Base-by-base conservation (phyloP, 1,284 basidiomycete species). In the Microbotryum lychnidis-dioicae region DNA sequence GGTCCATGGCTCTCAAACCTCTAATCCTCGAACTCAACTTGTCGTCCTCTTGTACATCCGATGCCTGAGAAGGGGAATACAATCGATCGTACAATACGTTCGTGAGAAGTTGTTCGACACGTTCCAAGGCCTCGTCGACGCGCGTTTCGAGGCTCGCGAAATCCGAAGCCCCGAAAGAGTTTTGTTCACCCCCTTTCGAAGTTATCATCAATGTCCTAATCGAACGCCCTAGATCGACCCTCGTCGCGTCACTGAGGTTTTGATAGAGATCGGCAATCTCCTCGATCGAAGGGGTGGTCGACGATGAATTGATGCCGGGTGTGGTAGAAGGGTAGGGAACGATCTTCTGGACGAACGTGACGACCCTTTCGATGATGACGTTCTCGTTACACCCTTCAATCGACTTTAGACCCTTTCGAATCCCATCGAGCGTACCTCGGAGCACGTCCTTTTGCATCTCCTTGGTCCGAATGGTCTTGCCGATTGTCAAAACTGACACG, bases 1-100 rank as follows among this genome's bases (percentile, higher is more conserved):
- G 78, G 72, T 96, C 92, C 0, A 96, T 79, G 79, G 91, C 83
- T 70, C 93, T 92, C 50, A 97, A 79, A 0, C 91, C 92, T 12
- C 89, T 89, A 25, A 97, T 86, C 5, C 91, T 83, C 68, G 85
- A 89, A 0, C 90, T 84, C 4, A 97, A 78, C 0, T 89, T 86
- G 70, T 90, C 89, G 71, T 97, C 91, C 71, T 92, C 90, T 2
- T 84, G 85, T 0, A 82, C 79, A 72, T 96, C 91, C 64, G 90
- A 87, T 0, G 87, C 85, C 0, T 79, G 80, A 2, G 82, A 77
- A 2, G 83, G 84, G 3, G 82, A 77, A 72, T 86, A 88, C 23
- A 88, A 58, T 31, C 67, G 68, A 59, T 71, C 69, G 55, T 70
- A 70, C 20, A 70, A 56, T 12, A 29, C 18, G 18, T 51, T 45